Conservation (phyloP, 192 early-diverging fungal species). For the Entomortierella chlamydospora region DNA sequence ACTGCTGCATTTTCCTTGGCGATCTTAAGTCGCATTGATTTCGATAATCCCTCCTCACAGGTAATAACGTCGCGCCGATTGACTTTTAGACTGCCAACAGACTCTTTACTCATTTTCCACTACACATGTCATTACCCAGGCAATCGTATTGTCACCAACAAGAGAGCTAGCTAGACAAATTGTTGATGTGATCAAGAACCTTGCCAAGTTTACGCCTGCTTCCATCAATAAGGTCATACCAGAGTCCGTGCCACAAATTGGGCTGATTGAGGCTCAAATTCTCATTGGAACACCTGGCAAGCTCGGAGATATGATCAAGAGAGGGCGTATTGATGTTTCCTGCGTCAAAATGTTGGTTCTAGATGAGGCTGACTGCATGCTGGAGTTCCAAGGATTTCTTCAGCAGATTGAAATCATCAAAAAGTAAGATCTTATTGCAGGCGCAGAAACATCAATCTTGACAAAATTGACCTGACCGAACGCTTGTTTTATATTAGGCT, state of each 20-base stretch:
- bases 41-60: constrained; percentile 68
- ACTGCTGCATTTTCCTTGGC: constrained; percentile 60
- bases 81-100: too few species aligned
- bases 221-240: constrained; percentile 80
- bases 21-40: constrained; percentile 33
- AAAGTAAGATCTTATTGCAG: constrained; percentile 59
- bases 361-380: constrained; percentile 98
- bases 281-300: constrained; percentile 96
- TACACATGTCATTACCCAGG: constrained; percentile 46
- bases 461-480: background rate
- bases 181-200: constrained; percentile 83
- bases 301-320: constrained; percentile 75
- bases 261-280: constrained; percentile 74
- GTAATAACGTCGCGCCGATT: too few species aligned
- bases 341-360: constrained; percentile 84
- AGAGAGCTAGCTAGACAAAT: constrained; percentile 96
- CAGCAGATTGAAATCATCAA: constrained; percentile 87
- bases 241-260: constrained; percentile 13
- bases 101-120: too few species aligned
- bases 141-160: constrained; percentile 88
- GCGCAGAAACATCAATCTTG: background rate
- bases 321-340: constrained; percentile 62
- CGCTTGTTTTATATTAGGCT: constrained; percentile 47
- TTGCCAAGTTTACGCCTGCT: constrained; percentile 85
- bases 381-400: constrained; percentile 83